A percentile compares a stretch with the other conserved stretches of the same genome.
These are phyloP conservation scores for Rhodosporidiobolus sp. DNA, from an alignment of 768 basidiomycete species.

Conservation along the genomic window DNA sequence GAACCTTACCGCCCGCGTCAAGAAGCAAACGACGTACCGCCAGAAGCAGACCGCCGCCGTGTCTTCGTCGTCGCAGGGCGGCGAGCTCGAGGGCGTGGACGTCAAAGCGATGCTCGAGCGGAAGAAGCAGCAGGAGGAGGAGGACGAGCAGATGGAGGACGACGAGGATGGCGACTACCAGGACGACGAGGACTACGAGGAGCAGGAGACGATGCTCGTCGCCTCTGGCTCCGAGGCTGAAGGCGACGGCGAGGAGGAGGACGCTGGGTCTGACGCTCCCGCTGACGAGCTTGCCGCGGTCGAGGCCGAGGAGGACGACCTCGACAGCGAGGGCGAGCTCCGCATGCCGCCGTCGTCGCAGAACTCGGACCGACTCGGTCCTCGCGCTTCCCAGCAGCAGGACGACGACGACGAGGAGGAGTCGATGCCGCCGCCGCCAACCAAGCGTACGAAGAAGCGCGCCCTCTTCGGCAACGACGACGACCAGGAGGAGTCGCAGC, in stretches of 20 bases:
- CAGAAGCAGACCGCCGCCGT: background rate
- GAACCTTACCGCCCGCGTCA: background rate
- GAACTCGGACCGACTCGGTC: conserved; percentile 20
- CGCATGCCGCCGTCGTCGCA: conserved; percentile 28
- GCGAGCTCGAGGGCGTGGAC: conserved; percentile 9
- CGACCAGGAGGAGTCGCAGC: background rate
- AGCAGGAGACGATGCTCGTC: background rate
- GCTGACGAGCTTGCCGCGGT: background rate
- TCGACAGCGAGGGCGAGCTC: conserved; percentile 32
- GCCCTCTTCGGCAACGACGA: background rate
- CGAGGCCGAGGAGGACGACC: conserved; percentile 16
- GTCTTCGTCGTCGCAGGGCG: background rate
- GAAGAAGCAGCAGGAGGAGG: conserved; percentile 16
- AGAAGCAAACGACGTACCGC: conserved; percentile 10
- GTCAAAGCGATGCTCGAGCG: conserved; percentile 15
- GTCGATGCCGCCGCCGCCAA: conserved; percentile 1
- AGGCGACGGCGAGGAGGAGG: background rate
- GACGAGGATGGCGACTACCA: conserved; percentile 19
- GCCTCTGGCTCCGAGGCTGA: background rate
- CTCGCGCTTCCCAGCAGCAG: background rate
- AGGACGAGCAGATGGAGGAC: conserved; percentile 13
- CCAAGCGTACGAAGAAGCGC: background rate
- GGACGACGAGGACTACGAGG: background rate
- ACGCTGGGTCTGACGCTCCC: conserved; percentile 5
- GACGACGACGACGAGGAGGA: conserved; percentile 14